phyloP scores from a whole-genome alignment of 495 filamentous ascomycete genomes.

The Podospora pseudoanserina region DNA sequence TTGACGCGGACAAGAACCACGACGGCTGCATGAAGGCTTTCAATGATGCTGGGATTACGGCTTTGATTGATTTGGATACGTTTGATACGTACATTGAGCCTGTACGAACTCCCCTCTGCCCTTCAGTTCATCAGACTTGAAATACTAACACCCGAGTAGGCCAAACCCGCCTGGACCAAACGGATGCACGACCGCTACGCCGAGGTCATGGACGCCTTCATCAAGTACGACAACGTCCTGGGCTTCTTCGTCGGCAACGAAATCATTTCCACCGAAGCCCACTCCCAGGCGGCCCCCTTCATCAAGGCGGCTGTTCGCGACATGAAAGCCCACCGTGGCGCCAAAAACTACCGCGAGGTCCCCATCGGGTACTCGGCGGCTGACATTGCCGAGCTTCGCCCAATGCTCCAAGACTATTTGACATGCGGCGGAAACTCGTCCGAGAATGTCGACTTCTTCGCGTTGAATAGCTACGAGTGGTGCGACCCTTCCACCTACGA shows the following conservation, averaged over 20 bases:
- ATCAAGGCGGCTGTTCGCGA: conserved; percentile 78
- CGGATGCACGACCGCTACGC: conserved; percentile 63
- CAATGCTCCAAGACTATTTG: conserved; percentile 85
- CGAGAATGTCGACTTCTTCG: conserved; percentile 78
- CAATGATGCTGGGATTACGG: conserved; percentile 70
- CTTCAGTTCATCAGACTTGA: background rate
- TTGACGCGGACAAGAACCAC: conserved; percentile 67
- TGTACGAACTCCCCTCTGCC: conserved; percentile 42
- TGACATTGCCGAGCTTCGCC: conserved; percentile 75
- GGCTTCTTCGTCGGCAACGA: conserved; percentile 89
- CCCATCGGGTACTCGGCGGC: conserved; percentile 89
- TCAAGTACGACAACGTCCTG: conserved; percentile 71
- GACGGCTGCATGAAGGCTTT: conserved; percentile 67
- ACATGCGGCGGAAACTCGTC: conserved; percentile 66
- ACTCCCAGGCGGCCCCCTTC: conserved; percentile 70
- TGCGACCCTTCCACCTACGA: conserved; percentile 63
- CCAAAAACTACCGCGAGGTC: conserved; percentile 75
- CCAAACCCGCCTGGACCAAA: conserved; percentile 63
- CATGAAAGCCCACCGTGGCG: conserved; percentile 74
- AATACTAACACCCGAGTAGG: conserved; percentile 27
- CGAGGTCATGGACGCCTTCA: conserved; percentile 74
- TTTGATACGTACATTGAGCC: conserved; percentile 75
- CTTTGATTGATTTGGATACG: conserved; percentile 80
- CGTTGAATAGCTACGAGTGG: conserved; percentile 87
- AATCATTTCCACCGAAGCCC: conserved; percentile 59